These are phyloP conservation scores for Globisporangium polare DNA, from an alignment of 352 stramenopile species.

Conservation along the genomic window DNA sequence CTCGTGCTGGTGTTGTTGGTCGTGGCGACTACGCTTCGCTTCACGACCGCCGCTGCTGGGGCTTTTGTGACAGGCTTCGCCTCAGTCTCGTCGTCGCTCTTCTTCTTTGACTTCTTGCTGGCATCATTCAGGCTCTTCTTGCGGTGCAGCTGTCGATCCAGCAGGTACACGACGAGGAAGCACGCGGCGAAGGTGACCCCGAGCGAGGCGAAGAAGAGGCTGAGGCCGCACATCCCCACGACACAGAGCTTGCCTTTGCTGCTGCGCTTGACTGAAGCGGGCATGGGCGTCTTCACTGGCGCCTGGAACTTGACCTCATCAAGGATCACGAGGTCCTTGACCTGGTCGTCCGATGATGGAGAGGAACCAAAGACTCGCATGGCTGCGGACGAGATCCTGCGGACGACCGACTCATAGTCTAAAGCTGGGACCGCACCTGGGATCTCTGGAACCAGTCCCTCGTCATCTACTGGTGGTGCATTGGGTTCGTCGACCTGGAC, in stretches of 20 bases:
- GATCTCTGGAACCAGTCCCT: not conserved
- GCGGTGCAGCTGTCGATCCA: conserved; percentile 18
- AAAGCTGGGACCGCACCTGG: not conserved
- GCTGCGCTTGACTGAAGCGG: not conserved
- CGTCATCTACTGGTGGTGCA: not conserved
- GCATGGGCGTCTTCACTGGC: not conserved
- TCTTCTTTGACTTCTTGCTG: not conserved
- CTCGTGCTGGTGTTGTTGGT: too few relatives aligned
- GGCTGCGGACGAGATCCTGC: not conserved
- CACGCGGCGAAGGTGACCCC: conserved; percentile 32
- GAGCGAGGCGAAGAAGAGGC: conserved; percentile 37
- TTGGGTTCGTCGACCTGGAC: not conserved
- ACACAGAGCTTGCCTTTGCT: conserved; percentile 20
- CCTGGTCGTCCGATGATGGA: not conserved
- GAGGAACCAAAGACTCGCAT: not conserved
- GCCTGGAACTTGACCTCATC: not conserved
- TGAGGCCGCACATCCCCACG: conserved; percentile 29
- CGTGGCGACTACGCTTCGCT: not conserved
- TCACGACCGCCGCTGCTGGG: not conserved
- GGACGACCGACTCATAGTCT: not conserved
- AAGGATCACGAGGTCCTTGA: not conserved
- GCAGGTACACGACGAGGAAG: conserved; percentile 32
- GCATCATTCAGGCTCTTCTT: not conserved
- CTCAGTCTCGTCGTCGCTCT: not conserved
- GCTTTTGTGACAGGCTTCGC: not conserved